These are phyloP conservation scores for Berberis vulgaris DNA, from an alignment of 164 flowering plant genomes.

Conservation along the genomic window DNA sequence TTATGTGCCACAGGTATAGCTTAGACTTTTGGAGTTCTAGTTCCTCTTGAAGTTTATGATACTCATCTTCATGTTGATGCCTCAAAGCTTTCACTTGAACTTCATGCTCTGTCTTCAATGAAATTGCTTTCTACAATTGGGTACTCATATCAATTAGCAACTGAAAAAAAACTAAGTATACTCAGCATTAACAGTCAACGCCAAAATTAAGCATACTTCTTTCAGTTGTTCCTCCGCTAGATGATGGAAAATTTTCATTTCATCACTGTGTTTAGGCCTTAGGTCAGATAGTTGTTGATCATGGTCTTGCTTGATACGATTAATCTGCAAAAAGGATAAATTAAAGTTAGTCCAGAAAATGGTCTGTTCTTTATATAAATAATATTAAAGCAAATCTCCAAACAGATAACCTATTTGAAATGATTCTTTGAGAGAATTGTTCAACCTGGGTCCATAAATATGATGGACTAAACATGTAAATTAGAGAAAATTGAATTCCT, in stretches of 20 bases:
- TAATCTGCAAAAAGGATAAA: constrained; percentile 34
- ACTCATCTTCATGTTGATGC: constrained; percentile 72
- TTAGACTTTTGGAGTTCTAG: constrained; percentile 65
- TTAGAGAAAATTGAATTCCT: not conserved
- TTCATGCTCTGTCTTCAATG: constrained; percentile 65
- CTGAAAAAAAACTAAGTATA: constrained; percentile 3
- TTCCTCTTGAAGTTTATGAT: constrained; percentile 63
- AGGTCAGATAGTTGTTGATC: constrained; percentile 40
- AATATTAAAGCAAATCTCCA: too few relatives aligned
- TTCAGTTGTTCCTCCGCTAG: constrained; percentile 65
- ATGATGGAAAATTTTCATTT: constrained; percentile 41
- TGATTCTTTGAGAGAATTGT: too few relatives aligned
- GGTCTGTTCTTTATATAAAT: too few relatives aligned
- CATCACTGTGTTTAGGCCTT: constrained; percentile 46
- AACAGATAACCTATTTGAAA: too few relatives aligned
- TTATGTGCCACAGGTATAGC: constrained; percentile 23
- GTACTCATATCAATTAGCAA: constrained; percentile 7
- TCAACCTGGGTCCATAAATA: too few relatives aligned
- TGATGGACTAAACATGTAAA: not conserved
- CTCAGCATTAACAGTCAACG: not conserved
- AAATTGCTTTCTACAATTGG: constrained; percentile 34
- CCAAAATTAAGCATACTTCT: constrained; percentile 39
- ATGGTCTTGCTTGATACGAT: constrained; percentile 48
- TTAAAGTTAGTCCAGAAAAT: not conserved
- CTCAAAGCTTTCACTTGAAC: constrained; percentile 53